A percentile compares a stretch with the other conserved stretches of the same genome.
These are phyloP conservation scores for Choiromyces venosus DNA, from an alignment of 495 filamentous ascomycete species.

Conservation along the genomic window DNA sequence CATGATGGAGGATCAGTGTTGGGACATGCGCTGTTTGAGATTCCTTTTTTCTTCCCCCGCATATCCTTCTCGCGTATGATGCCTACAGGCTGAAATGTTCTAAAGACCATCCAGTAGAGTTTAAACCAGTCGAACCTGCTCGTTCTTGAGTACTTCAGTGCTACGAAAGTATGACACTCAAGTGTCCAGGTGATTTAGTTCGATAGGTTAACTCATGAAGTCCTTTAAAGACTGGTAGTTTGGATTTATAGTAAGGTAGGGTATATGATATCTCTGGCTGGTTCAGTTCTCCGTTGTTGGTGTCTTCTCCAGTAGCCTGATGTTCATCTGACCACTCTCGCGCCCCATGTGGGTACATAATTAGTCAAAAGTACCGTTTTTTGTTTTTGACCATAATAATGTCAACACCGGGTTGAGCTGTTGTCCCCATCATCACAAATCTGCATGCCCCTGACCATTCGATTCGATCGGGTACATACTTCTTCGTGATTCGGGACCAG, in stretches of 20 bases:
- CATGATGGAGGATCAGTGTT: neutral
- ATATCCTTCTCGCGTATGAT: neutral
- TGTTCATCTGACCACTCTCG: neutral
- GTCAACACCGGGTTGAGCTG: neutral
- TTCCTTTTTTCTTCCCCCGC: neutral
- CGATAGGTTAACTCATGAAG: neutral
- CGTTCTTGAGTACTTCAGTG: neutral
- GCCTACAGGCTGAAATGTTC: neutral
- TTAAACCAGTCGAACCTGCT: neutral
- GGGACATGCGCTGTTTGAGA: neutral
- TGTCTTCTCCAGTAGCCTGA: neutral
- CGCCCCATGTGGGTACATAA: neutral
- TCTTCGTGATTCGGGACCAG: neutral
- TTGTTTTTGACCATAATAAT: neutral
- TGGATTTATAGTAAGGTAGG: neutral
- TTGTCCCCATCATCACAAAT: neutral
- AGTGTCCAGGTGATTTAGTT: neutral
- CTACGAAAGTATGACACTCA: neutral
- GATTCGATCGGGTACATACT: neutral
- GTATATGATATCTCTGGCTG: neutral
- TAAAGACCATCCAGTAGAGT: neutral
- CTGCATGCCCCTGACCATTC: neutral
- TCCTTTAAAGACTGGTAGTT: neutral
- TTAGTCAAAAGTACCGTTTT: neutral
- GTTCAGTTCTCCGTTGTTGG: neutral